Percentiles rank a stretch among this genome's conserved stretches.
Evolutionary conservation across 106 monocot species (phyloP).

Genomic region (Dioscorea alata): DNA sequence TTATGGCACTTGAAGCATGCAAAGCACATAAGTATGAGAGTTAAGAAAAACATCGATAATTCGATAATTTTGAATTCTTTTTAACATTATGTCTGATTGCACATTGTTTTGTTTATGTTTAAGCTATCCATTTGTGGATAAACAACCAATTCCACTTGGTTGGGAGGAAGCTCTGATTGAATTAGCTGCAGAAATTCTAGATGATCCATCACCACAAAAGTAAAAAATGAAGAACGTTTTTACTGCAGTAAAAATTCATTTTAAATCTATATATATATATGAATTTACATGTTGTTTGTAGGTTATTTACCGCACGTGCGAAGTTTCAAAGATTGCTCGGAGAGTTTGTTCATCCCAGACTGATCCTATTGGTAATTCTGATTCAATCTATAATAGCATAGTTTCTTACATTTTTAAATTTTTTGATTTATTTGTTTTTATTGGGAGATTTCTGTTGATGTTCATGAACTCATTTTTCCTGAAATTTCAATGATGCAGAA

Average conservation of each 20-base stretch:
- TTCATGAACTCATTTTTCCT: no score
- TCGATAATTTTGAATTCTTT: not conserved
- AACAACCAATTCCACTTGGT: slow-evolving; percentile 38
- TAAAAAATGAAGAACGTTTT: slow-evolving; percentile 3
- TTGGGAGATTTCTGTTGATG: no score
- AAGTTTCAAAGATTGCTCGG: slow-evolving; percentile 33
- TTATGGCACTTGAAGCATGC: slow-evolving; percentile 52
- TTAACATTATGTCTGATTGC: not conserved
- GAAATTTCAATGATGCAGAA: slow-evolving; percentile 21
- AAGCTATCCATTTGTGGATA: slow-evolving; percentile 45
- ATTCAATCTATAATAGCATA: no score
- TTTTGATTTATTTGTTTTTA: no score
- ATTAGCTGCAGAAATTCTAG: slow-evolving; percentile 34
- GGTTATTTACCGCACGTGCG: slow-evolving; percentile 20
- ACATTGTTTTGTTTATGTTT: not conserved
- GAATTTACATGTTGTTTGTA: not conserved
- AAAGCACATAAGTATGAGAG: slow-evolving; percentile 32
- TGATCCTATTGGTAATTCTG: slow-evolving; percentile 31
- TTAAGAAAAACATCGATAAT: not conserved
- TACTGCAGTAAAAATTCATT: not conserved
- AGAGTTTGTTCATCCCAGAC: slow-evolving; percentile 39
- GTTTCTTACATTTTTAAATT: no score
- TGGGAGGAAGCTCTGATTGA: slow-evolving; percentile 41
- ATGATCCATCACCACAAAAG: slow-evolving; percentile 46
- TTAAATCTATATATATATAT: not conserved